Evolutionary conservation across 2,329 filamentous ascomycete species (phyloP), one percentile per base, ranked within the genome.

Genomic region (Xylariaceae sp.): DNA sequence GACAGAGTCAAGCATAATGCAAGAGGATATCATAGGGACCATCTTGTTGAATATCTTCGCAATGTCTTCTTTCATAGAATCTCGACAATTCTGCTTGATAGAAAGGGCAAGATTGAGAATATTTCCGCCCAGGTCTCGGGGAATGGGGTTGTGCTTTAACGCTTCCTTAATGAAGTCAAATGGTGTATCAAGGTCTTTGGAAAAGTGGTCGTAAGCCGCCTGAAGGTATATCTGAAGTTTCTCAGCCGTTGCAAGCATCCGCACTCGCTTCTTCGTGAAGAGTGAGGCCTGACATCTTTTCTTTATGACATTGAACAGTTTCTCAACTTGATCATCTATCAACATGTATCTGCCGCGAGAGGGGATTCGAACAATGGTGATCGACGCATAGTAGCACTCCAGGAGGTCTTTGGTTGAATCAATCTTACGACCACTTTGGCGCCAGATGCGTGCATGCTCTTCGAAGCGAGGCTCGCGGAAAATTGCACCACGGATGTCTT

Each of bases 301-400:
- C 19, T 71, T 70, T 44, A 82, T 78, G 23, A 76, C 68, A 6
- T 61, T 56, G 50, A 79, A 75, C 1, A 83, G 71, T 58, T 78
- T 77, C 14, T 70, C 67, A 9, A 80, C 72, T 68, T 83, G 80
- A 17, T 74, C 70, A 43, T 79, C 69, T 55, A 83, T 79, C 17
- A 80, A 70, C 62, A 75, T 67, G 40, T 67, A 67, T 71, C 57
- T 70, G 9, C 67, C 67, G 55, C 67, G 68, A 41, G 67, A 73
- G 2, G 80, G 81, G n/a, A 84, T 76, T 4, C 79, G 71, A 11
- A 83, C 66, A 4, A 80, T 76, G 11, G 55, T 78, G 51, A 79
- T 72, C 9, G 76, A 77, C 56, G 75, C 76, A 64, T 82, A 84
- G 62, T 83, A 83, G 33, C 74, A 77, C 44, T 73, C 65, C 14